Percentiles rank a stretch among this genome's conserved stretches.
Conservation (phyloP, 1,284 basidiomycete species). For the Fomitopsis palustris region DNA sequence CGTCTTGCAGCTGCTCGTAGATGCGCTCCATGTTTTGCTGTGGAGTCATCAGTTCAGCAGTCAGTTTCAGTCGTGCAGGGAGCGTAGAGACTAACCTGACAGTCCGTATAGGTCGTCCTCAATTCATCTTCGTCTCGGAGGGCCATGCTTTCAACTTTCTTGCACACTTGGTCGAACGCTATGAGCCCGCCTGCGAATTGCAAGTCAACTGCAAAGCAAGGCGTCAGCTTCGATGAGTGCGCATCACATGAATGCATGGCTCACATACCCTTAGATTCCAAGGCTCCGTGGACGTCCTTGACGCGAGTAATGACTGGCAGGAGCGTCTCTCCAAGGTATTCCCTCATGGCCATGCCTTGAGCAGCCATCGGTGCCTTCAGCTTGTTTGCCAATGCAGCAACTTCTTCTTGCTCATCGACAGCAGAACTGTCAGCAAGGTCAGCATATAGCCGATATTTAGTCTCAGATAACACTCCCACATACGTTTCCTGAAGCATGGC, state of each 20-base stretch:
- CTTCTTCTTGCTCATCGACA: constrained; percentile 30
- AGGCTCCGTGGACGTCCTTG: constrained; percentile 37
- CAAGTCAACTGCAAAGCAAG: constrained; percentile 34
- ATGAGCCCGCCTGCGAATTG: constrained; percentile 44
- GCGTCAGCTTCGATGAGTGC: constrained; percentile 3
- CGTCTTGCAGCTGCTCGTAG: constrained; percentile 39
- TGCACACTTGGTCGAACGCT: constrained; percentile 51
- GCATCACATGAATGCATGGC: not conserved
- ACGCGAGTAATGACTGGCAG: constrained; percentile 50
- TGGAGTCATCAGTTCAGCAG: not conserved
- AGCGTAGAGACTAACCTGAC: constrained; percentile 30
- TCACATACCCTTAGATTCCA: constrained; percentile 36
- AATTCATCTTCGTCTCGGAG: constrained; percentile 42
- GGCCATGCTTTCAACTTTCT: constrained; percentile 42
- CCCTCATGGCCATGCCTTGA: constrained; percentile 39
- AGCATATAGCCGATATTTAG: constrained; percentile 6
- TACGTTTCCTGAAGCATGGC: constrained; percentile 47
- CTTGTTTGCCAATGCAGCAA: constrained; percentile 41
- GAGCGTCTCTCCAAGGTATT: constrained; percentile 47
- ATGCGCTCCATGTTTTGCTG: constrained; percentile 30
- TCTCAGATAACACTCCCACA: constrained; percentile 8
- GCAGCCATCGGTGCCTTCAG: constrained; percentile 46
- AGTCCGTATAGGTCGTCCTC: constrained; percentile 33
- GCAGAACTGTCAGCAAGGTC: constrained; percentile 3
- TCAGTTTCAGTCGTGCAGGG: not conserved